Evolutionary conservation across 352 stramenopile species (phyloP).

Genomic region (Pseudoperonospora humuli): DNA sequence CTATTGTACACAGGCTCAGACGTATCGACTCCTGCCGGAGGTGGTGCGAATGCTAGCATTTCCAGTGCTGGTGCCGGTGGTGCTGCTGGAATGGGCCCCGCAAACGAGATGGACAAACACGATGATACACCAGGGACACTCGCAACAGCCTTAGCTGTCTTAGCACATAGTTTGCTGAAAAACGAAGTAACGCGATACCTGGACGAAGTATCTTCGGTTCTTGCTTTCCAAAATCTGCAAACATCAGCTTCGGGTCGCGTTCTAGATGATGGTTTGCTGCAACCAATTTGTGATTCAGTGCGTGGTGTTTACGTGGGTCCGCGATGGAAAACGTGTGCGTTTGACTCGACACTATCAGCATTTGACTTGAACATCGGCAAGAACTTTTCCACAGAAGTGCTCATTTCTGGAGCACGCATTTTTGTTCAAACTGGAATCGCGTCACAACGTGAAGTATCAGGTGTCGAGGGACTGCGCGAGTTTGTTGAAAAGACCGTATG

Average conservation of each 20-base stretch:
- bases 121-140: slow-evolving; percentile 37
- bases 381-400: slow-evolving; percentile 73
- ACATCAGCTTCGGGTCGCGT: slow-evolving; percentile 50
- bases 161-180: slow-evolving; percentile 77
- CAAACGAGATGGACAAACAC: slow-evolving; percentile 33
- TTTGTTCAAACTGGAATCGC: slow-evolving; percentile 55
- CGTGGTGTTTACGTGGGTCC: slow-evolving; percentile 66
- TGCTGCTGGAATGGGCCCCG: slow-evolving; percentile 15
- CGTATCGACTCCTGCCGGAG: slow-evolving; percentile 10
- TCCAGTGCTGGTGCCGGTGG: slow-evolving; percentile 2
- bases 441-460: slow-evolving; percentile 53
- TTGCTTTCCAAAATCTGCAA: slow-evolving; percentile 56
- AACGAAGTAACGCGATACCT: slow-evolving; percentile 64
- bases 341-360: slow-evolving; percentile 65
- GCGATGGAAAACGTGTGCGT: slow-evolving; percentile 76
- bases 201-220: slow-evolving; percentile 52
- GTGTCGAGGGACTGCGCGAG: slow-evolving; percentile 42
- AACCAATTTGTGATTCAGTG: slow-evolving; percentile 80
- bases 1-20: slow-evolving; percentile 43
- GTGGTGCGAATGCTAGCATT: slow-evolving; percentile 8
- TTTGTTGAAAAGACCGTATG: slow-evolving; percentile 76
- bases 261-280: slow-evolving; percentile 65
- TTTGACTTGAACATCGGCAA: slow-evolving; percentile 82
- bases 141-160: slow-evolving; percentile 48
- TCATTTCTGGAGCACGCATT: slow-evolving; percentile 72